A percentile compares a stretch with the other conserved stretches of the same genome.
These are phyloP conservation scores for Meyerozyma guilliermondii DNA, from an alignment of 1,139 yeast genomes.

Conservation along the genomic window DNA sequence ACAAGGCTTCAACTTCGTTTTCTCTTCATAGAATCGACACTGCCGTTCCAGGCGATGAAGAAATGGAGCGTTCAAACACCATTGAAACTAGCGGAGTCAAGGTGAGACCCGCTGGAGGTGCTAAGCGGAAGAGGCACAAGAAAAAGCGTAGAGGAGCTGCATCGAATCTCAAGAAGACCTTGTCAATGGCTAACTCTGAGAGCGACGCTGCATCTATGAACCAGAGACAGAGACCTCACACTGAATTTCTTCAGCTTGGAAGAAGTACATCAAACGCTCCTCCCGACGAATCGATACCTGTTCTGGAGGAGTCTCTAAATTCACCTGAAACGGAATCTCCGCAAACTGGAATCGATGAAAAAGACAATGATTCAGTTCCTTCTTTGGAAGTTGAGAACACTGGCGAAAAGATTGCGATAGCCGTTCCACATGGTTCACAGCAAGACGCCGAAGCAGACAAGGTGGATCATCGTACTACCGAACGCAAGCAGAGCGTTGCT, in stretches of 20 bases:
- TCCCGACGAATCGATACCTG: conserved; percentile 6
- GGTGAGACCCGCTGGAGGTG: conserved; percentile 80
- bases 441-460: background rate
- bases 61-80: conserved; percentile 25
- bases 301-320: background rate
- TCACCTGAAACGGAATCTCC: background rate
- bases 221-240: conserved; percentile 34
- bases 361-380: conserved; percentile 3
- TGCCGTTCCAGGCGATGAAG: conserved; percentile 11
- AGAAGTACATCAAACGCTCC: conserved; percentile 18
- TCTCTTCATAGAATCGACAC: conserved; percentile 82
- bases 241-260: conserved; percentile 42
- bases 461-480: conserved; percentile 3
- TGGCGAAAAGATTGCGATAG: background rate
- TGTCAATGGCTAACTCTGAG: conserved; percentile 22
- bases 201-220: conserved; percentile 16
- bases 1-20: conserved; percentile 65
- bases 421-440: background rate
- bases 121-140: conserved; percentile 43
- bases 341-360: conserved; percentile 16
- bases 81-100: conserved; percentile 64
- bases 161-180: conserved; percentile 24
- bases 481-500: conserved; percentile 9
- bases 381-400: conserved; percentile 1
- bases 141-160: conserved; percentile 27